Evolutionary conservation across 192 early-diverging fungal genomes (phyloP).

Genomic region (Backusella macrospora): DNA sequence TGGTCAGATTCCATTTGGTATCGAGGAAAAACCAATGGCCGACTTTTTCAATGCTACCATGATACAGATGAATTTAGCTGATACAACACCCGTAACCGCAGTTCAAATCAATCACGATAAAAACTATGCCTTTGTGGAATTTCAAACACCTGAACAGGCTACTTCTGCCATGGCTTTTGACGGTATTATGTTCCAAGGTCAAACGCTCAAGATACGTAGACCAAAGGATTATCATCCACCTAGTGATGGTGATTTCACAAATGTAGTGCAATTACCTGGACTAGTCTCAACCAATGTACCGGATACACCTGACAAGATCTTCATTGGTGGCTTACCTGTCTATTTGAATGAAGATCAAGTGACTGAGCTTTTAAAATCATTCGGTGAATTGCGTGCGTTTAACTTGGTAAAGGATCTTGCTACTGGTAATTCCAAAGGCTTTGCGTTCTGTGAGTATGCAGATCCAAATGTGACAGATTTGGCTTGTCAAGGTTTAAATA

Average conservation of each 20-base stretch:
- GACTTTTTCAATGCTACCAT: conserved; percentile 90
- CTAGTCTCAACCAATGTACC: conserved; percentile 85
- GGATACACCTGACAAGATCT: conserved; percentile 91
- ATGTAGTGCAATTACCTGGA: conserved; percentile 38
- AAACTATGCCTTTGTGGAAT: conserved; percentile 96
- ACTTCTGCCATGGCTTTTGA: conserved; percentile 94
- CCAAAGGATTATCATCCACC: conserved; percentile 90
- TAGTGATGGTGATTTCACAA: conserved; percentile 7
- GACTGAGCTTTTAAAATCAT: conserved; percentile 88
- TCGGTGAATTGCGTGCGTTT: conserved; percentile 91
- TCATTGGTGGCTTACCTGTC: conserved; percentile 88
- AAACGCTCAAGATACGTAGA: conserved; percentile 86
- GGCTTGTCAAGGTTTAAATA: conserved; percentile 93
- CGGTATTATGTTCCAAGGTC: conserved; percentile 80
- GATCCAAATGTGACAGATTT: conserved; percentile 89
- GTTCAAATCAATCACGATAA: conserved; percentile 92
- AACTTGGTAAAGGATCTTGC: conserved; percentile 85
- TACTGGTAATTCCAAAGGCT: conserved; percentile 54
- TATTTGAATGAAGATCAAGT: conserved; percentile 92
- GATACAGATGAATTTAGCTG: conserved; percentile 72
- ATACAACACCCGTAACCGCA: conserved; percentile 70
- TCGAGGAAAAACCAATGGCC: conserved; percentile 73
- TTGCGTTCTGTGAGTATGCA: conserved; percentile 95
- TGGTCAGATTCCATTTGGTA: conserved; percentile 82
- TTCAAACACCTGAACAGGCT: conserved; percentile 85